Base-by-base conservation (phyloP, 2,329 filamentous ascomycete species). In the Sporothrix dimorphospora region DNA sequence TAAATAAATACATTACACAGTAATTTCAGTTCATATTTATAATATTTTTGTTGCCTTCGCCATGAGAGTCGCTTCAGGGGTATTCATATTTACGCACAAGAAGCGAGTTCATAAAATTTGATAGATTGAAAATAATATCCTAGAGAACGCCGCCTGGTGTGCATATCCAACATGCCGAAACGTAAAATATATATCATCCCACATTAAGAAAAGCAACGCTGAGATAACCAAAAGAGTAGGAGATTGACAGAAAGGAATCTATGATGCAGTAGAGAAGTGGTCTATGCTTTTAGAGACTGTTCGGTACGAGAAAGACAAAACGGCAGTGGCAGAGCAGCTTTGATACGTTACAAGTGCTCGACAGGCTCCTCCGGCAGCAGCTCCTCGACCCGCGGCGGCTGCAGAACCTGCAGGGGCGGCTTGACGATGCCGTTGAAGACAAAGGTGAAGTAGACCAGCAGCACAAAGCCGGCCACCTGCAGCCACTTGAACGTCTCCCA, bases 401-500 rank as follows among this genome's bases (percentile, higher is more conserved):
- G 81, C 40, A 82, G 81, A 19, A 87, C 81, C 71, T 84, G 81
- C 12, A 97, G 83, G 0, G 96, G 96, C 27, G 94, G 93, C 73
- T 89, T 85, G n/a, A 98, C 88, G 72, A 99, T 89, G 74, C 97
- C 94, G 81, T 98, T 98, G 85, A 98, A 98, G 55, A 98, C 81
- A 81, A 97, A 98, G 1, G 95, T 99, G 76, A 96, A 97, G 80
- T 98, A 99, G 16, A 99, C 96, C 47, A 99, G 87, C 75, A 98
- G 83, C 1, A 84, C 92, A 77, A 99, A 99, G 1, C 96, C 96
- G 3, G 89, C 80, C 16, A 99, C 93, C 82, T 99, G 96, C 7
- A 99, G 88, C 92, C 93, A 97, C 83, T 98, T 98, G 88, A 99
- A 98, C 0, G 89, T 91, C 83, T 99, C 96, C 96, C 96, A 99